Evolutionary conservation across 345 rosid species (phyloP).

Genomic region (Lumnitzera racemosa): DNA sequence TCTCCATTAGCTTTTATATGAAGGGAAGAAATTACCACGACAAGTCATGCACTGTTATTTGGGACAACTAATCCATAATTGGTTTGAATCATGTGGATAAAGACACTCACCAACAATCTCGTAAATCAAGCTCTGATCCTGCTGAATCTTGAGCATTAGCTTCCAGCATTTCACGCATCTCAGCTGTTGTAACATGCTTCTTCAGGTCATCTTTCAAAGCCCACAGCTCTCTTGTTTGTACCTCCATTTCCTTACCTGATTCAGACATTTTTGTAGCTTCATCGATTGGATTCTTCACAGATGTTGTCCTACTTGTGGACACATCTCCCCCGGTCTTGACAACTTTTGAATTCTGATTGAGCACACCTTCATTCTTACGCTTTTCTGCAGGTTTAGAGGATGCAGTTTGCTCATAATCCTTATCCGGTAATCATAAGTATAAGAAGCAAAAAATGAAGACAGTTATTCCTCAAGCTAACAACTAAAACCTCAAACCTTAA

Average conservation of each 20-base stretch:
- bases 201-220: constrained; percentile 77
- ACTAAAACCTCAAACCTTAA: background rate
- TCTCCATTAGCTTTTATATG: no score
- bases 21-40: background rate
- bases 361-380: constrained; percentile 42
- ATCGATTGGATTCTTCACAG: constrained; percentile 8
- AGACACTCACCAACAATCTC: constrained; percentile 72
- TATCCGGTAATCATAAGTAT: constrained; percentile 17
- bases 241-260: constrained; percentile 53
- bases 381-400: constrained; percentile 45
- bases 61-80: background rate
- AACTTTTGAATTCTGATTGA: constrained; percentile 44
- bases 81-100: background rate
- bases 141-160: constrained; percentile 63
- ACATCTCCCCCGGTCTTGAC: constrained; percentile 41
- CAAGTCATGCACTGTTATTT: background rate
- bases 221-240: constrained; percentile 80
- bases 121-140: constrained; percentile 86
- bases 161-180: constrained; percentile 80
- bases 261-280: constrained; percentile 22
- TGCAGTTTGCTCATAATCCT: constrained; percentile 21
- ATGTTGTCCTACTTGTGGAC: constrained; percentile 26
- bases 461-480: background rate
- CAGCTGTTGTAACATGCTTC: constrained; percentile 61
- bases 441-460: background rate